A percentile compares a stretch with the other conserved stretches of the same genome.
phyloP scores from a whole-genome alignment of 2,329 filamentous ascomycete species.

The Neonectria coccinea region DNA sequence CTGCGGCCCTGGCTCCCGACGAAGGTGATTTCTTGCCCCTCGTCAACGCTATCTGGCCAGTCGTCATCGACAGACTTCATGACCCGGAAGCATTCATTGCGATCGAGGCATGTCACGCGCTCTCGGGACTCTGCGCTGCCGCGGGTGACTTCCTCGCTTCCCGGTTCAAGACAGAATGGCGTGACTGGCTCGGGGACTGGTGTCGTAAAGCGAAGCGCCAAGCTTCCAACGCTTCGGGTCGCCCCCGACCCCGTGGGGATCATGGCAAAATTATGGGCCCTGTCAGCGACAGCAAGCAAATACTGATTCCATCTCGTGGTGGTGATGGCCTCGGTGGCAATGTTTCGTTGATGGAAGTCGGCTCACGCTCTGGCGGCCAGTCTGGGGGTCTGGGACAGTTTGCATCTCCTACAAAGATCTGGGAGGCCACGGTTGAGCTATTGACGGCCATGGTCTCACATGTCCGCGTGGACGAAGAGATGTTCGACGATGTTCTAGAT shows the following conservation, averaged over 20 bases:
- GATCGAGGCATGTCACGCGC: slow-evolving; percentile 75
- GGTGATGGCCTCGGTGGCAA: slow-evolving; percentile 39
- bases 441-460: slow-evolving; percentile 71
- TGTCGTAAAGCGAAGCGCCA: slow-evolving; percentile 58
- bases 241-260: slow-evolving; percentile 35
- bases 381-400: slow-evolving; percentile 64
- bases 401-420: slow-evolving; percentile 71
- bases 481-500: slow-evolving; percentile 78
- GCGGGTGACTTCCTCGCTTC: slow-evolving; percentile 85
- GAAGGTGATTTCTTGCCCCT: slow-evolving; percentile 89
- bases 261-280: slow-evolving; percentile 32
- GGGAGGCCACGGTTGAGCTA: slow-evolving; percentile 71
- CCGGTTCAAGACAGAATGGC: slow-evolving; percentile 81
- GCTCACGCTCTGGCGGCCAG: slow-evolving; percentile 37
- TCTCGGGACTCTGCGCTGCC: slow-evolving; percentile 75
- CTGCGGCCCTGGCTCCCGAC: slow-evolving; percentile 77
- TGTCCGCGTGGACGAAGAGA: slow-evolving; percentile 73
- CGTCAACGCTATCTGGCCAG: slow-evolving; percentile 91
- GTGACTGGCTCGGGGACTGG: slow-evolving; percentile 63
- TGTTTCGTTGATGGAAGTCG: slow-evolving; percentile 18
- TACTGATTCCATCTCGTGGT: slow-evolving; percentile 51
- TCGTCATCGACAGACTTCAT: slow-evolving; percentile 75
- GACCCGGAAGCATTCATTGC: slow-evolving; percentile 77
- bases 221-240: slow-evolving; percentile 43
- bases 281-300: slow-evolving; percentile 38